phyloP scores from a whole-genome alignment of 2,329 filamentous ascomycete species.

The Arthrinium puccinioides region DNA sequence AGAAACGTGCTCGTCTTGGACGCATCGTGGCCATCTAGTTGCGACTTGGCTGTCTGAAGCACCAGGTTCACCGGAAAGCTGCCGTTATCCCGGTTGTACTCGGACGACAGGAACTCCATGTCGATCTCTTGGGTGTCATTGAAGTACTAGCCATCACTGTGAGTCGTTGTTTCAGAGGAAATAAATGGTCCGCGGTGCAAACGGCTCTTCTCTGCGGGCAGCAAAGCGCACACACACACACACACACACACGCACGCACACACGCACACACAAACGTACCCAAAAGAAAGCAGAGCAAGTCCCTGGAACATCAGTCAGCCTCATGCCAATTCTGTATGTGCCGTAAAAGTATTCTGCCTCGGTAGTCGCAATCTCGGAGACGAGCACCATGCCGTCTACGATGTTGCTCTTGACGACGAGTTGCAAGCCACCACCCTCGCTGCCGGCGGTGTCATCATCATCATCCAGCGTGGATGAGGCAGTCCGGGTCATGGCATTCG shows the following conservation, averaged over 20 bases:
- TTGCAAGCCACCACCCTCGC: conserved; percentile 41
- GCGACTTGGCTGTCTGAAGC: conserved; percentile 59
- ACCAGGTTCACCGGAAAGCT: conserved; percentile 64
- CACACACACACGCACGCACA: too few relatives aligned
- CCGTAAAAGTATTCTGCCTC: conserved; percentile 61
- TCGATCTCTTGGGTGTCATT: conserved; percentile 78
- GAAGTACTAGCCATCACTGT: conserved; percentile 47
- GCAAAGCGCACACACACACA: too few relatives aligned
- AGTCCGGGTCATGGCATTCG: conserved; percentile 41
- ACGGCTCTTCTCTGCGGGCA: neutral
- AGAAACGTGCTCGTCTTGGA: conserved; percentile 50
- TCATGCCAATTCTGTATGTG: conserved; percentile 62
- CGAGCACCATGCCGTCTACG: conserved; percentile 46
- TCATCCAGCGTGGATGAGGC: conserved; percentile 36
- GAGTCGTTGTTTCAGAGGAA: neutral
- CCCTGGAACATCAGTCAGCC: conserved; percentile 50
- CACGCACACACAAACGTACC: too few relatives aligned
- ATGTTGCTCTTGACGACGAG: conserved; percentile 44
- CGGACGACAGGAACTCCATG: conserved; percentile 66
- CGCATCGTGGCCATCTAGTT: conserved; percentile 54
- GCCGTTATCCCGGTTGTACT: conserved; percentile 45
- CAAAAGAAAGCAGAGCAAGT: conserved; percentile 79
- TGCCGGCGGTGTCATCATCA: conserved; percentile 34
- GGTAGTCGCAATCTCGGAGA: conserved; percentile 56
- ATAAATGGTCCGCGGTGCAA: neutral